Evolutionary conservation across 202 grass and related monocot species (phyloP), one percentile per base, ranked within the genome.

Genomic region (Cymbopogon flexuosus): DNA sequence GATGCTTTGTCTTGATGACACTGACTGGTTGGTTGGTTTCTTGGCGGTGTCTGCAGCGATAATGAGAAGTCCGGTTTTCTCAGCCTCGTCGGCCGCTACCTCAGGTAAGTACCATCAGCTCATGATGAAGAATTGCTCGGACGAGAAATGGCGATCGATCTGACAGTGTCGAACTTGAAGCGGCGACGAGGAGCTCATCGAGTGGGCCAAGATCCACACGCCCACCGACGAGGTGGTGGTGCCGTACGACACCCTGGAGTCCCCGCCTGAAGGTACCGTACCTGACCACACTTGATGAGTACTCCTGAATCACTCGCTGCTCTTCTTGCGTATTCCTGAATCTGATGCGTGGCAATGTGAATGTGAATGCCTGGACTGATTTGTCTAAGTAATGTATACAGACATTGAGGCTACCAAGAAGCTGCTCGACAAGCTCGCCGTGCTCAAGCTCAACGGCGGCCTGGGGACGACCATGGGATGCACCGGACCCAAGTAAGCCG

Each of bases 391-490:
- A 47, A 47, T 65, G 1, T 22, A 30, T 89, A 64, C 71, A 97
- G 95, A 94, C 90, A 16, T 85, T 8, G 86, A 86, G 51, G 86
- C 76, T 13, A 91, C 88, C 6, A 98, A 91, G 88, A 87, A 89
- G 82, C 90, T 98, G 75, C 90, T 98, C 36, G 39, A 94, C 81
- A 98, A 98, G 76, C 92, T 98, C 40, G 92, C 83, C 5, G 95
- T 97, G 72, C 92, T 97, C 23, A 97, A 97, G 84, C 92, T 97
- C 76, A 97, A 97, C 22, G 95, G 95, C 23, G 95, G 95, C 14
- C 72, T 97, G 22, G 95, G 92, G 0, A 97, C 95, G 6, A 91
- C 92, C 19, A 97, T 97, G 95, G 95, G 95, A 59, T 97, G 95
- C 75, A 97, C 92, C 0, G 95, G 95, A 56, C 94, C 94, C 27